Base-by-base conservation (phyloP, 2,329 filamentous ascomycete genomes). In the Microsporum audouinii region DNA sequence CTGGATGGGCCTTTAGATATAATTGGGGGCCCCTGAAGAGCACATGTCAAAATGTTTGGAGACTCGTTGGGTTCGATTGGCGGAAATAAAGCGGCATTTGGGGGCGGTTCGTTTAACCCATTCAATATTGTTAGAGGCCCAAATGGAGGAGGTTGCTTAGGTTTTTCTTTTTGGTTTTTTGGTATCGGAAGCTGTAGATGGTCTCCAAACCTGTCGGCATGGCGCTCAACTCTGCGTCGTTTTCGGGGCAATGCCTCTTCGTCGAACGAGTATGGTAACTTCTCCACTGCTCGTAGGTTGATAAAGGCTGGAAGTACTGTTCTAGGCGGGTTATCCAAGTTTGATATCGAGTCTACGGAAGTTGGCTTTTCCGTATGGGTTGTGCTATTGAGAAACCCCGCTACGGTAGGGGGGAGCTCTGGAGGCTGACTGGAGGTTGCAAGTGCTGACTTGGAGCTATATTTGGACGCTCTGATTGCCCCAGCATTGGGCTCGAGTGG, bases 61-160 rank as follows among this genome's bases (percentile, higher is more conserved):
- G 74, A 71, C 10, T 71, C 71, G 33, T 80, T 79, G 34, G 79
- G 76, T 65, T 81, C 81, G 60, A 86, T 86, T 2, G 82, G 82
- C 4, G 84, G 84, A 56, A 86, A 79, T 5, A 85, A 71, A 10
- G 80, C 79, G 53, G 82, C 82, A 69, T 84, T 81, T 6, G 83
- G 83, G 12, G 84, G 84, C 2, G 84, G 84, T 64, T 86, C 82
- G 70, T 85, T 83, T 49, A 86, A 71, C 5, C 83, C 83, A 66
- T 84, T 84, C 8, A 86, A 71, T 63, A 78, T 78, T 51, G 77
- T 75, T 65, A 79, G 73, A 29, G 76, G 73, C 29, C 75, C 71
- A 66, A 77, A 75, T 5, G 76, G 73, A 47, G 71, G 75, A n/a
- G 70, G 73, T 27, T 39, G 55, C 55, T 76, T 73, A 10, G 64